phyloP scores from a whole-genome alignment of 768 basidiomycete species.

The Boletus sp. region DNA sequence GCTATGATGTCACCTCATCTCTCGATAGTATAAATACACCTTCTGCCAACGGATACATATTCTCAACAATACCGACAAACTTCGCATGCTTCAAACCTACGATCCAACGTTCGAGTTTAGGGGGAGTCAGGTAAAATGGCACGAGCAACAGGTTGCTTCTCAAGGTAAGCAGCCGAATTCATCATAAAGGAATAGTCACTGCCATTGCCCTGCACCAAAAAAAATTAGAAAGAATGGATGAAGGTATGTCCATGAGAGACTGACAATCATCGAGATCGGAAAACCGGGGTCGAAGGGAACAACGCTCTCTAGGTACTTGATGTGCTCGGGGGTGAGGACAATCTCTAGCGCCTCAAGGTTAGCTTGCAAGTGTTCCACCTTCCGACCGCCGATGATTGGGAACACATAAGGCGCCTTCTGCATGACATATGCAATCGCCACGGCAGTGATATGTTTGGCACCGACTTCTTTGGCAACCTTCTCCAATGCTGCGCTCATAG shows the following conservation, averaged over 20 bases:
- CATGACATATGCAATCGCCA: constrained; percentile 46
- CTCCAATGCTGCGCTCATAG: constrained; percentile 37
- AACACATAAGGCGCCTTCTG: constrained; percentile 46
- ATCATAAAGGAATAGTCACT: constrained; percentile 16
- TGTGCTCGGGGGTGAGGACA: constrained; percentile 37
- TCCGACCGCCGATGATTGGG: constrained; percentile 43
- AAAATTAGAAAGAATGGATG: background rate
- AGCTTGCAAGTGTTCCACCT: constrained; percentile 41
- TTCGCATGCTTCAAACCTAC: background rate
- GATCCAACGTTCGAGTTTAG: background rate
- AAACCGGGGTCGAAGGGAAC: constrained; percentile 42
- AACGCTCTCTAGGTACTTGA: constrained; percentile 37
- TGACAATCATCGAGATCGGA: constrained; percentile 33
- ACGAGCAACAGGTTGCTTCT: constrained; percentile 19
- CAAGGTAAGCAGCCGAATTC: constrained; percentile 19
- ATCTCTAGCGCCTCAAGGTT: constrained; percentile 46
- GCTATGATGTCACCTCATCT: too few species aligned
- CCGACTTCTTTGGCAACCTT: constrained; percentile 41
- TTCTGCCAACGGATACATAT: too few species aligned
- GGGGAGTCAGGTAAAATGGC: constrained; percentile 9
- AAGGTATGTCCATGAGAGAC: constrained; percentile 9
- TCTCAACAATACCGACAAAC: background rate
- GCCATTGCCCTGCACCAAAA: constrained; percentile 27
- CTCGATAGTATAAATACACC: too few species aligned
- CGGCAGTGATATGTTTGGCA: constrained; percentile 32